Base-by-base conservation (phyloP, 345 rosid species). In the Aquilaria malaccensis region DNA sequence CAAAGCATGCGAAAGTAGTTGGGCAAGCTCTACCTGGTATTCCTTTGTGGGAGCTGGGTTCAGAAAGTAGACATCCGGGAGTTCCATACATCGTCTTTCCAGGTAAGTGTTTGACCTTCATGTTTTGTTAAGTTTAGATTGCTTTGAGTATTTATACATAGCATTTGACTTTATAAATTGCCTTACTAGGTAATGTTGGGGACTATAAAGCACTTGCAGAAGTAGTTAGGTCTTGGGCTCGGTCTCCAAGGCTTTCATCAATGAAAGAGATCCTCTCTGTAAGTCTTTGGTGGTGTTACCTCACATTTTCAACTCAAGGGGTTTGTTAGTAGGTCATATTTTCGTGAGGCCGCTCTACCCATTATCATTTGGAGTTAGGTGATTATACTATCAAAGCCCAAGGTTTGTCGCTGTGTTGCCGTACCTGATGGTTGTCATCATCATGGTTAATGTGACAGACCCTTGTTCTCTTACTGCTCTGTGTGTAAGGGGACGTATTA, bases 21-120 rank as follows among this genome's bases (percentile, higher is more conserved):
- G 98, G 98, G 60, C 96, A 93, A 80, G 97, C 98, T 71, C 79
- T 93, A 55, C 81, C 98, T 59, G 98, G 98, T 69, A 88, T 93
- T 64, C 98, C 98, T 59, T 70, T 93, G 68, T 93, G 98, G 98
- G 81, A 87, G 82, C 77, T 93, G 53, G 98, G 98, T 77, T 83
- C 96, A 49, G 96, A 93, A 81, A 93, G 96, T 73, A 93, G 88
- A 75, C 96, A 89, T 77, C 98, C 98, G 1, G 91, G 96, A 67
- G 91, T 89, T 70, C 98, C 97, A 30, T 93, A 93, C 73, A 84
- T 93, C 71, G 98, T 93, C 55, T 93, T 93, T 75, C 98, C 98
- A 3, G 98, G 98, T 89, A 82, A 74, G 45, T 57, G 41, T 33
- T 37, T 37, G 43, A 37, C 3, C 43, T 37, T 37, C 55, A 55